Evolutionary conservation across 2,329 filamentous ascomycete species (phyloP), one percentile per base, ranked within the genome.

Genomic region (Colletotrichum plurivorum): DNA sequence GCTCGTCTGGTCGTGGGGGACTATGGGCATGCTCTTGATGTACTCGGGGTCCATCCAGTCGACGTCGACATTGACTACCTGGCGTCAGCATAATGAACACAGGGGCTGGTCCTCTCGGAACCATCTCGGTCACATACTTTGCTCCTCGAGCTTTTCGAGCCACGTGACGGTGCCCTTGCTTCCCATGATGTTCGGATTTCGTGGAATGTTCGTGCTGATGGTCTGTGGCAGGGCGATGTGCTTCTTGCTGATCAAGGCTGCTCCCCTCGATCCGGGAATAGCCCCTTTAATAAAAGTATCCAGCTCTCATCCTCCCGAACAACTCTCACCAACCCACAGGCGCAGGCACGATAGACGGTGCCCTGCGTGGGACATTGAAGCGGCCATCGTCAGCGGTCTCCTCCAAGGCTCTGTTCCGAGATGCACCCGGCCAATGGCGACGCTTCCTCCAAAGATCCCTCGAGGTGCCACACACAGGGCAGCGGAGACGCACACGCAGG

Each of bases 41-140:
- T 82, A 85, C 15, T 83, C 81, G 1, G 83, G 81, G 67, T 84
- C 84, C 84, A 87, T 86, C 79, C 82, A 85, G 72, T 87, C 84
- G 25, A 86, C 82, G 68, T 87, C 84, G 62, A 87, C 78, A 39
- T 86, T 82, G 66, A 86, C 84, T 86, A 49, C 58, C 45, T 27
- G 27, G 45, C 1, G 18, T 61, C 27, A 52, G 20, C 13, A 16
- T 31, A 3, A 20, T 52, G 25, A 51, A 36, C 2, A 8, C 31
- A 36, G 10, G 31, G 53, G 18, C n/a, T 36, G 4, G 22, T 25
- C 22, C 22, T 25, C 22, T 2, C 13, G 25, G 22, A 2, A 16
- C 7, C 2, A 3, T 12, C 1, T 13, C 2, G 31, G 7, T 18
- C 16, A 74, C 78, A 73, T 71, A 82, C 81, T 71, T 69, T 82